Conservation (phyloP, 345 rosid genomes). For the Populus davidiana region DNA sequence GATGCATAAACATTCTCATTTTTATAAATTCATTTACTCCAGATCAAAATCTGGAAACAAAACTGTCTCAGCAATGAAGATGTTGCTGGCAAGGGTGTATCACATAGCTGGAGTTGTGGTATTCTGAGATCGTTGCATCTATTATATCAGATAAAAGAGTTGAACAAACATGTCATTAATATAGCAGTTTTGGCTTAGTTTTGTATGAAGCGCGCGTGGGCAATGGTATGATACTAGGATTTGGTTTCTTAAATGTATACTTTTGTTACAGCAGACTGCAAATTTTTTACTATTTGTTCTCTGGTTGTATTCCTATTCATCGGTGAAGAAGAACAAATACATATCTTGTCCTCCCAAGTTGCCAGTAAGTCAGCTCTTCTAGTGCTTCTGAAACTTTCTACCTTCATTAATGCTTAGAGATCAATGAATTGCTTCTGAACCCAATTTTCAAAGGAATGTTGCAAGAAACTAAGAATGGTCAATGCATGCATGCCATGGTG, state of each 20-base stretch:
- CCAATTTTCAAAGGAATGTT: background rate
- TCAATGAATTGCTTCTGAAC: background rate
- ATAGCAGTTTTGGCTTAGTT: conserved; percentile 34
- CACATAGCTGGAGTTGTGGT: conserved; percentile 12
- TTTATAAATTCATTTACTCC: conserved; percentile 14
- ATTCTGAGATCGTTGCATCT: conserved; percentile 17
- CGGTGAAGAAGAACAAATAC: background rate
- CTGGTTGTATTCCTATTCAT: background rate
- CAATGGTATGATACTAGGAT: conserved; percentile 21
- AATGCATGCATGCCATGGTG: no score
- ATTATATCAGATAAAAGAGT: conserved; percentile 18
- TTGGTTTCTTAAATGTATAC: conserved; percentile 21
- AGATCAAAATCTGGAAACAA: conserved; percentile 18
- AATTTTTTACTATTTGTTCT: background rate
- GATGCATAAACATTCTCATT: conserved; percentile 50
- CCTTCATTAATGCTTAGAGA: background rate
- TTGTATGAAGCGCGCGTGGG: conserved; percentile 24
- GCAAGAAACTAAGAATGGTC: background rate
- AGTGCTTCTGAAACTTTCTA: background rate
- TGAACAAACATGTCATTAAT: conserved; percentile 18
- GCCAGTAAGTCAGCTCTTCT: background rate
- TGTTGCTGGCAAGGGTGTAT: conserved; percentile 38
- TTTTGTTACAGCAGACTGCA: background rate
- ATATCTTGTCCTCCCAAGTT: background rate
- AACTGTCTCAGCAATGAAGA: conserved; percentile 43